Base-by-base conservation (phyloP, 2,329 filamentous ascomycete species). In the Penicillium sp. region DNA sequence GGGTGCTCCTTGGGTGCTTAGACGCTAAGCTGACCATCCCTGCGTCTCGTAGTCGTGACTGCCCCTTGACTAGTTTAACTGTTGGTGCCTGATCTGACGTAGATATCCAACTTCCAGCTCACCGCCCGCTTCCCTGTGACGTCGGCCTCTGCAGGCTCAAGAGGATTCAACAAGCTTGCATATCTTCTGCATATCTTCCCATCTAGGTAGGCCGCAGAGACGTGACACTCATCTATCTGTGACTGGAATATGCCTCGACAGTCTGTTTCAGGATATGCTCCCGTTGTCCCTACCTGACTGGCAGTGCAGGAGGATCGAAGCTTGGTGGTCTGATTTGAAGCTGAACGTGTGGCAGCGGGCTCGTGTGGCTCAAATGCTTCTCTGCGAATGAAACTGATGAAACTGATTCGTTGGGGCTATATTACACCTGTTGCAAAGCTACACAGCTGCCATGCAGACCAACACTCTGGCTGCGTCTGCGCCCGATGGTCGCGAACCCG, bases 321-420 rank as follows among this genome's bases (percentile, higher is more conserved):
- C 59, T 62, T 60, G 60, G 59, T 59, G 56, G 55, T 56, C 54
- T 58, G 50, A 59, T 51, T 43, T 57, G 56, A 54, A 56, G 53
- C 59, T 49, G 52, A 54, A 48, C n/a, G 45, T 42, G 52, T 47
- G 46, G 57, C 53, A 47, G 48, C 44, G 28, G 32, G 48, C 20
- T 50, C 35, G 23, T 41, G 28, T 49, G 42, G 37, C 38, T 48
- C 46, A 47, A 57, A 54, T 54, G 52, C 46, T 51, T 49, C 32
- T 25, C 27, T 29, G 44, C 20, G 3, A 18, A 20, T 37, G 15
- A 20, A 12, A 37, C 18, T 37, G 18, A 20, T 37, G 15, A 20
- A 12, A 37, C 18, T 37, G 18, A 37, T 37, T 37, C 35, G 28
- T 33, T 47, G 47, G 46, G 49, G 31, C 20, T 56, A 20, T 44